Base-by-base conservation (phyloP, 768 basidiomycete genomes). In the Amanita inopinata region DNA sequence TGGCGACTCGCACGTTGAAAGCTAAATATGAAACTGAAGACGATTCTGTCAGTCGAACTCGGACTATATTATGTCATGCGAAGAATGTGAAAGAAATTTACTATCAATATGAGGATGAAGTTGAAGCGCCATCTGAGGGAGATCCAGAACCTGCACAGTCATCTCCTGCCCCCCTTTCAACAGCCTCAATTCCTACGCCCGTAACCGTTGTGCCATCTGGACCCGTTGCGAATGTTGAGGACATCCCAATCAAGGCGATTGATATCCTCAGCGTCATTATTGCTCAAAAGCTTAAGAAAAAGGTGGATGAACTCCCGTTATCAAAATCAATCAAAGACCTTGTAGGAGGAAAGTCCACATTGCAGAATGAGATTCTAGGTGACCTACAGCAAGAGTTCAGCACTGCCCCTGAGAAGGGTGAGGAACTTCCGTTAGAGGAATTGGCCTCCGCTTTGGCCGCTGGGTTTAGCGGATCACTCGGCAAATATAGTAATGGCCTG, bases 211-310 rank as follows among this genome's bases (percentile, higher is more conserved):
- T 75, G 17, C 63, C 78, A 12, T 65, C 75, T 12, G 82, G 76
- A 4, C 73, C 80, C 10, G 90, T 75, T 20, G 74, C 78, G 7
- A 73, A 74, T 43, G 74, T 99, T 45, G 87, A 94, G 24, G 96
- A 99, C 52, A 85, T 72, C 23, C 96, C 96, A 3, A 70, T 97
- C 59, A 91, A 90, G 61, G 88, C 94, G 5, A 64, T 81, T 50
- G 96, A 98, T 40, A 83, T 94, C 25, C 76, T 98, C 19, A 73
- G 74, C 41, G 75, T 79, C 50, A 81, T 98, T 59, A 85, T 99
- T 45, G 91, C 96, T 0, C 96, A 99, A 69, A 99, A 99, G 65
- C 67, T 99, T 56, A 99, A 99, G 81, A 99, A 99, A 73, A 76
- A 71, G 43, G 72, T 92, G 20, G 76, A 82, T 37, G 96, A 98